These are phyloP conservation scores for Phytophthora ramorum DNA, from an alignment of 352 stramenopile species.

Conservation along the genomic window DNA sequence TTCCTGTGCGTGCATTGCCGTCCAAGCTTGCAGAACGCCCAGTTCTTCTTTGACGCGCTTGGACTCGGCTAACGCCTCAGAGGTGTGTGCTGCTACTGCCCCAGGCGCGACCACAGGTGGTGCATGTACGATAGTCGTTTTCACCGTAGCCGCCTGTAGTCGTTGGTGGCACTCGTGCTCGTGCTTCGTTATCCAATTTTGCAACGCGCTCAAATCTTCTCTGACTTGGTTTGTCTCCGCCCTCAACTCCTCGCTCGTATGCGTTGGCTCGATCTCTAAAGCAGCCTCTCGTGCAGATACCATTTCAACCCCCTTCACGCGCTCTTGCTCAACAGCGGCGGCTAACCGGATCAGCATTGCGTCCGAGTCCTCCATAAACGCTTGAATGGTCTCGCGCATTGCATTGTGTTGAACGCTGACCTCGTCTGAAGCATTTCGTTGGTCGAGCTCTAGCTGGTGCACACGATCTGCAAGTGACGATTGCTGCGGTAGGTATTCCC, in stretches of 20 bases:
- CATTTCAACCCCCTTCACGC: slow-evolving; percentile 9
- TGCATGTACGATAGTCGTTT: background rate
- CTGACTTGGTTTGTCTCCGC: background rate
- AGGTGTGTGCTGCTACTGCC: background rate
- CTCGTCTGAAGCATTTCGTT: slow-evolving; percentile 19
- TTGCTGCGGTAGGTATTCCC: slow-evolving; percentile 34
- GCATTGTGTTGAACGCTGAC: slow-evolving; percentile 34
- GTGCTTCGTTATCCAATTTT: slow-evolving; percentile 10
- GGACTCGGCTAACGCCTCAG: background rate
- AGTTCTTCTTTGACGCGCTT: slow-evolving; percentile 26
- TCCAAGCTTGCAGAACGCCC: slow-evolving; percentile 49
- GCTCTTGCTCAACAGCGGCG: slow-evolving; percentile 27
- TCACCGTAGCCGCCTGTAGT: background rate
- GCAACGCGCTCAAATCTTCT: slow-evolving; percentile 19
- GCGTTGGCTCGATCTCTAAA: slow-evolving; percentile 3
- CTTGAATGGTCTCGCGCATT: slow-evolving; percentile 39
- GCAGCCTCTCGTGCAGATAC: slow-evolving; percentile 9
- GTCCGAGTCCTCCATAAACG: slow-evolving; percentile 40
- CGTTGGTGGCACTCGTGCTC: slow-evolving; percentile 7
- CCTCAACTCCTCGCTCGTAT: slow-evolving; percentile 6
- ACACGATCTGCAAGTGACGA: slow-evolving; percentile 34
- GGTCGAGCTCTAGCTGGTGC: slow-evolving; percentile 36
- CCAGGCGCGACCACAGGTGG: background rate
- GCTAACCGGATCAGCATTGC: slow-evolving; percentile 34
- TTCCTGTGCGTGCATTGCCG: slow-evolving; percentile 48